Base-by-base conservation (phyloP, 208 protist species). In the Wallacemonas collosoma region DNA sequence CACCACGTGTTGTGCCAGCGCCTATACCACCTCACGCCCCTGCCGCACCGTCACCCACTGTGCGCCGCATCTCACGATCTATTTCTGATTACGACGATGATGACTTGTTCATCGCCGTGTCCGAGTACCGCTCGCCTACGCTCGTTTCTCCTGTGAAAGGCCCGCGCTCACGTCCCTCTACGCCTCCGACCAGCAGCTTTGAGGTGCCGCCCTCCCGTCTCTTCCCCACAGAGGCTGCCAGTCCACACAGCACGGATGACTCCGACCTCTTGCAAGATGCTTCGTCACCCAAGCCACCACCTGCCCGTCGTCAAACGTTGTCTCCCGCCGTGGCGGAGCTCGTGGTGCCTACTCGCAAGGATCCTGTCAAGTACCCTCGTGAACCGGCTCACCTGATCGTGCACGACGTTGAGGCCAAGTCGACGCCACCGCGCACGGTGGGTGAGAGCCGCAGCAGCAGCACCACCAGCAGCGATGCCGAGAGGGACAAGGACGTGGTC, bases 401-500 rank as follows among this genome's bases (percentile, higher is more conserved):
- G 26, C 26, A 26, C 26, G 26, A 26, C 26, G 26, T 26, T 26
- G 26, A 26, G 26, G 26, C 26, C 26, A 26, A 26, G 26, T 26
- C 26, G 26, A 26, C 26, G 26, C 26, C 26, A 26, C 26, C 26
- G 26, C 26, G 26, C 26, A 26, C 26, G 26, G 54, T 17, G 54
- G 6, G 54, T 58, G 11, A 58, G 54, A 35, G 26, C 26, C 26
- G 26, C 45, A 50, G 45, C 53, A 57, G 15, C 53, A 35, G 14
- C 60, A 65, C 41, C 60, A 65, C 14, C 60, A 51, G 60, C 12
- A 41, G 50, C 5, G 60, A 65, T 6, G 38, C 44, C 4, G 41
- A 65, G 41, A 38, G 60, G 7, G 60, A 65, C 43, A 65, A 65
- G 60, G 60, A 65, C n/a, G 60, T 65, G 6, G 60, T 65, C 40